Evolutionary conservation across 2,329 filamentous ascomycete species (phyloP).

Genomic region (Colletotrichum cordylinicola): DNA sequence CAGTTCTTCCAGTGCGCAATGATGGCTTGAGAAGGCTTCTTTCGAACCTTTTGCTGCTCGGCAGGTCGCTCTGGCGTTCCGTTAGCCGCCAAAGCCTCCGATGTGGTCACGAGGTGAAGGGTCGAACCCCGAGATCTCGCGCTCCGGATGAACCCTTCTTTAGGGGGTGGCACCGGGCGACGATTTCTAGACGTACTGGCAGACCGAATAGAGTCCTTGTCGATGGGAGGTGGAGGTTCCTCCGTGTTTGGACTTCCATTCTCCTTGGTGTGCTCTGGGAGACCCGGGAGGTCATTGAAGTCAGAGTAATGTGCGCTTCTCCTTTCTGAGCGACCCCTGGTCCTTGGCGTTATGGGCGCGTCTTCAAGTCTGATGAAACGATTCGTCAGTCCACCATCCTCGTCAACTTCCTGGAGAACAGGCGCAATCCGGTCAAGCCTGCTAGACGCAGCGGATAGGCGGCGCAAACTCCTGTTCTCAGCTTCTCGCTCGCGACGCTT

Average conservation of each 20-base stretch:
- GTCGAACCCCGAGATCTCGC: conserved; percentile 82
- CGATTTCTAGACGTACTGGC: conserved; percentile 79
- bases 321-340: conserved; percentile 79
- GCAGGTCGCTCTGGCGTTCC: conserved; percentile 30
- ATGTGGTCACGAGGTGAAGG: conserved; percentile 80
- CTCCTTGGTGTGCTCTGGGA: conserved; percentile 66
- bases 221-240: conserved; percentile 72
- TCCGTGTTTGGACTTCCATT: conserved; percentile 50
- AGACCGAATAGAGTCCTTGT: conserved; percentile 80
- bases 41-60: conserved; percentile 53
- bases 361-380: conserved; percentile 49
- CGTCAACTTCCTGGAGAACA: conserved; percentile 78
- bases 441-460: conserved; percentile 89
- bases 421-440: conserved; percentile 83
- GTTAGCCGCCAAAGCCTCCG: conserved; percentile 51
- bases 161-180: conserved; percentile 81
- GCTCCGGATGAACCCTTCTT: conserved; percentile 74
- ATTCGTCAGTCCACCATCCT: conserved; percentile 67
- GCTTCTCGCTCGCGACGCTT: conserved; percentile 86
- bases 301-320: conserved; percentile 72
- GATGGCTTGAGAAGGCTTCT: conserved; percentile 64
- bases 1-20: conserved; percentile 68
- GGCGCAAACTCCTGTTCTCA: conserved; percentile 78
- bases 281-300: conserved; percentile 75
- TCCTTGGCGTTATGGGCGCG: conserved; percentile 59